A percentile compares a stretch with the other conserved stretches of the same genome.
phyloP scores from a whole-genome alignment of 2,329 filamentous ascomycete genomes.

The Apiospora sp. region DNA sequence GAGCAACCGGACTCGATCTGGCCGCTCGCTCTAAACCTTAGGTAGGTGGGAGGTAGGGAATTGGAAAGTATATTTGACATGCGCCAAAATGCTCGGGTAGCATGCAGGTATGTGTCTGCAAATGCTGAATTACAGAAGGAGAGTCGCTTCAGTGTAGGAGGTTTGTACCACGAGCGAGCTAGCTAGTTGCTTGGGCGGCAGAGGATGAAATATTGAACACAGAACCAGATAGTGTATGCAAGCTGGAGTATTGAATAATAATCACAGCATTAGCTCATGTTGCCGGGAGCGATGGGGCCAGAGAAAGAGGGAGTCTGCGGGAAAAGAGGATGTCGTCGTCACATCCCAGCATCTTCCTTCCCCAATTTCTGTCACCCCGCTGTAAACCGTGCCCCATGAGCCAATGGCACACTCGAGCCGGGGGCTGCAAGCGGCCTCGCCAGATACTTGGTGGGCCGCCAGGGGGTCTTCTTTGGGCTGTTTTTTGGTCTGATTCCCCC shows the following conservation, averaged over 20 bases:
- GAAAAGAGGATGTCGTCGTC: constrained; percentile 20
- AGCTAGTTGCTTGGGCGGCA: not conserved
- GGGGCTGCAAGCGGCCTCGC: constrained; percentile 15
- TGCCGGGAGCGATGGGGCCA: not conserved
- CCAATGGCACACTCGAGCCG: not conserved
- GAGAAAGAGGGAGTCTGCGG: not conserved
- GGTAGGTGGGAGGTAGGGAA: not conserved
- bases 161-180: not conserved
- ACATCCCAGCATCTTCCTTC: not conserved
- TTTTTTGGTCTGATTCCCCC: not conserved
- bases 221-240: not conserved
- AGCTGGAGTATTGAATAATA: not conserved
- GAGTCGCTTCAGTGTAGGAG: not conserved
- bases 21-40: not conserved
- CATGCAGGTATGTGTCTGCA: not conserved
- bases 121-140: not conserved
- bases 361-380: constrained; percentile 5
- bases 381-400: not conserved
- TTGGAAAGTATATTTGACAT: not conserved
- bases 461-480: constrained; percentile 12
- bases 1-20: not conserved
- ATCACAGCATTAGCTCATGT: not conserved
- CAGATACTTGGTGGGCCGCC: not conserved
- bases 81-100: not conserved
- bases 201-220: not conserved